These are phyloP conservation scores for Scenedesmus sp. DNA, from an alignment of 163 green algal species.

Conservation along the genomic window DNA sequence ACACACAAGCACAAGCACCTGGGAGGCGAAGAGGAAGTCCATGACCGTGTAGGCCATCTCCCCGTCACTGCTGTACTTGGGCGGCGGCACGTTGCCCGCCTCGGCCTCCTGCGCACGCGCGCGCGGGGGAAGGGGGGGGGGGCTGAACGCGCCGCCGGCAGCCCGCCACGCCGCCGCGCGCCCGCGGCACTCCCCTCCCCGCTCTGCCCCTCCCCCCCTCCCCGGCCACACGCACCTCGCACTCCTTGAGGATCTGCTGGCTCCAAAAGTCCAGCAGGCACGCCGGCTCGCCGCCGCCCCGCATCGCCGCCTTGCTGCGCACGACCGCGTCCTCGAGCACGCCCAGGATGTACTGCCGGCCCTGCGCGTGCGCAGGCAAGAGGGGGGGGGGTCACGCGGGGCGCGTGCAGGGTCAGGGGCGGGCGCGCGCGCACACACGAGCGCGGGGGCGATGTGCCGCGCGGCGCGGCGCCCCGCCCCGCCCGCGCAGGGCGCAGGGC, in stretches of 20 bases:
- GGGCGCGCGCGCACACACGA: no score
- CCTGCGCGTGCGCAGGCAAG: constrained; percentile 42
- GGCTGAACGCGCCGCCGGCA: background rate
- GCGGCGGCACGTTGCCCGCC: constrained; percentile 50
- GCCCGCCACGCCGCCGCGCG: no score
- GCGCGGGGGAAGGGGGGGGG: background rate
- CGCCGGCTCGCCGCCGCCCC: constrained; percentile 62
- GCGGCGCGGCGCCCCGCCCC: no score
- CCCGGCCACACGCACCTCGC: constrained; percentile 41
- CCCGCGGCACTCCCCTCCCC: no score
- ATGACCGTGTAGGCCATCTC: constrained; percentile 86
- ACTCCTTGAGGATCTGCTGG: constrained; percentile 71
- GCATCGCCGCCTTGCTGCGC: constrained; percentile 69
- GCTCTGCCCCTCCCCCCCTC: no score
- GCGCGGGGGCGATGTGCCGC: no score
- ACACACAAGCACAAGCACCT: constrained; percentile 22
- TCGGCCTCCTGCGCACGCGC: constrained; percentile 59
- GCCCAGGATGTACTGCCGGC: constrained; percentile 66
- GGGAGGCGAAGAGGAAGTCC: constrained; percentile 88
- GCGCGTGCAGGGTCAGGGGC: no score
- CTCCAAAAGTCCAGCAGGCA: constrained; percentile 93
- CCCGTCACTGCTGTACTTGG: constrained; percentile 57
- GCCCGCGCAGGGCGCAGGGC: no score
- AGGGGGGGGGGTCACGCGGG: no score
- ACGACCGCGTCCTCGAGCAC: constrained; percentile 65